Base-by-base conservation (phyloP, 148 eudicot species). In the Fagopyrum homotropicum region DNA sequence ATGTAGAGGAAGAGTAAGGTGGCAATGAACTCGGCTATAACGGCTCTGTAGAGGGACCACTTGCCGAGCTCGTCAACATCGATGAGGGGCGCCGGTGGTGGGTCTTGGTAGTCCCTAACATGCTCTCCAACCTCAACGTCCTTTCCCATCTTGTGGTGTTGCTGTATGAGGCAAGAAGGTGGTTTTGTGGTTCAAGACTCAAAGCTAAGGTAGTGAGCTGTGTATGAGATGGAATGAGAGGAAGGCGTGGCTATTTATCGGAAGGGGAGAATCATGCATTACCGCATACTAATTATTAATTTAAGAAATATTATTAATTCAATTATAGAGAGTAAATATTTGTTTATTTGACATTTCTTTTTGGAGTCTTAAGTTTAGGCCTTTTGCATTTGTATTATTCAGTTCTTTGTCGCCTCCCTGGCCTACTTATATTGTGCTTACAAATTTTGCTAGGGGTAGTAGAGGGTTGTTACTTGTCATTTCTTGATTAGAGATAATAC, bases 1-100 rank as follows among this genome's bases (percentile, higher is more conserved):
- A 80, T 69, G 64, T 80, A 80, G 8, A 80, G 50, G 73, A 80
- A 80, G 9, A 73, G 46, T 19, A 73, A 10, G 0, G 75, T 73
- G 0, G 75, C 75, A 0, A 73, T 49, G 16, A 80, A 80, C 52
- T 80, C 83, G 0, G 83, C 83, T 4, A 80, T 80, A 5, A 77
- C 19, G 17, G 83, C 83, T 14, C 83, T 80, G 48, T 80, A 80
- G 4, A 80, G 74, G 14, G 79, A 69, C 83, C 83, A 80, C 48
- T 77, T 68, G 7, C 29, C 8, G 3, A 80, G 30, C 57, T 80
- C 83, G 12, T 17, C 77, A 3, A 26, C 3, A 45, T 77, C 83
- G 16, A 80, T 6, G n/a, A 77, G 26, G 0, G 80, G 79, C 9
- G 74, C 48, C 17, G 79, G 79, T 8, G 79, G 83, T 12, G 74